Percentiles rank a stretch among this genome's conserved stretches.
Evolutionary conservation across 1,139 yeast species (phyloP).

Genomic region (Geotrichum macrosporum): DNA sequence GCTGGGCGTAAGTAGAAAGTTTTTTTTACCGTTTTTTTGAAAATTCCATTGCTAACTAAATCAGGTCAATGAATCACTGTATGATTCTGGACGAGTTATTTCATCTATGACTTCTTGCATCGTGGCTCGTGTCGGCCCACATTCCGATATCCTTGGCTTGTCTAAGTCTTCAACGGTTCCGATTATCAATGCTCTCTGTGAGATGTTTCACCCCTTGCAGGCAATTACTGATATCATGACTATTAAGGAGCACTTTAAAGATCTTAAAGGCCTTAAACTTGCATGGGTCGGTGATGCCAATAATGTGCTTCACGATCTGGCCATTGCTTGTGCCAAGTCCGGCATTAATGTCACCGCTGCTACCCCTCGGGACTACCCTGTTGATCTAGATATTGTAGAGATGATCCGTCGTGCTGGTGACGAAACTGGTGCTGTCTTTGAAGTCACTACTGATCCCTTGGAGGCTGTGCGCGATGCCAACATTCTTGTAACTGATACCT

Average conservation of each 20-base stretch:
- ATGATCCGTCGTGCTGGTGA: slow-evolving; percentile 55
- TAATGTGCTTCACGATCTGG: slow-evolving; percentile 88
- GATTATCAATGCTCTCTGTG: slow-evolving; percentile 89
- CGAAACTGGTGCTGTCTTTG: slow-evolving; percentile 51
- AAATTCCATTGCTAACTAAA: neutral
- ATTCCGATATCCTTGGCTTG: slow-evolving; percentile 73
- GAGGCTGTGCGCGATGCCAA: slow-evolving; percentile 70
- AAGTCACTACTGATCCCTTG: slow-evolving; percentile 66
- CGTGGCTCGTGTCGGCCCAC: slow-evolving; percentile 90
- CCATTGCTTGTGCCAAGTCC: slow-evolving; percentile 80
- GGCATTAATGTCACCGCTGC: slow-evolving; percentile 85
- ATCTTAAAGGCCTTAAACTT: slow-evolving; percentile 61
- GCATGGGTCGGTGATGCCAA: slow-evolving; percentile 98
- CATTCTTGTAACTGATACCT: slow-evolving; percentile 91
- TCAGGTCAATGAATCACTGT: slow-evolving; percentile 67
- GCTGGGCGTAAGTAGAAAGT: slow-evolving; percentile 52
- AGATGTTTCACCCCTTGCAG: slow-evolving; percentile 88
- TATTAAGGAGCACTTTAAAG: slow-evolving; percentile 65
- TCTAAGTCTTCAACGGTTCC: slow-evolving; percentile 71
- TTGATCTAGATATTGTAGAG: slow-evolving; percentile 53
- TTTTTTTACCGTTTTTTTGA: slow-evolving; percentile 30
- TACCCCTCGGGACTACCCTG: slow-evolving; percentile 68
- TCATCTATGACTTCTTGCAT: slow-evolving; percentile 94
- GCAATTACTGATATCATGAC: slow-evolving; percentile 89
- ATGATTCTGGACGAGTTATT: slow-evolving; percentile 82